Conservation (phyloP, 2,329 filamentous ascomycete genomes). For the Thelonectria olida region DNA sequence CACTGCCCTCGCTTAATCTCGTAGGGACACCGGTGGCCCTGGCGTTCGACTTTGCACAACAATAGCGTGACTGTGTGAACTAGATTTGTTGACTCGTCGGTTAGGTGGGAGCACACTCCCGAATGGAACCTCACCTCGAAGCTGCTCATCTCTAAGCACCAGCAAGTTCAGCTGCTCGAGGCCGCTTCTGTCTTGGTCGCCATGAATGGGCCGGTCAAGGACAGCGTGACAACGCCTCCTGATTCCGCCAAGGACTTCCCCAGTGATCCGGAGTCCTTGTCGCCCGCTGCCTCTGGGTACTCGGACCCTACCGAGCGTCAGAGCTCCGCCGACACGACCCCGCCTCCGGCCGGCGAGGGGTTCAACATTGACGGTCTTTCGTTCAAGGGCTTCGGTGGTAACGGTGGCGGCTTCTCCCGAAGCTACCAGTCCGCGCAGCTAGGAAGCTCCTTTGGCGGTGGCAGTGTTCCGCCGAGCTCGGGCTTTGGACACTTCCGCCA, state of each 20-base stretch:
- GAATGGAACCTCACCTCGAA: slow-evolving; percentile 98
- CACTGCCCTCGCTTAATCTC: slow-evolving; percentile 42
- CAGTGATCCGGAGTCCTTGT: slow-evolving; percentile 84
- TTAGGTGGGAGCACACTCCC: slow-evolving; percentile 98
- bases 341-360: slow-evolving; percentile 80
- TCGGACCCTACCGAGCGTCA: slow-evolving; percentile 80
- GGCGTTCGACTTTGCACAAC: slow-evolving; percentile 24
- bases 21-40: slow-evolving; percentile 16
- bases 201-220: slow-evolving; percentile 72
- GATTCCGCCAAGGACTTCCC: slow-evolving; percentile 73
- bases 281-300: slow-evolving; percentile 81
- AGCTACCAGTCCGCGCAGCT: slow-evolving; percentile 81
- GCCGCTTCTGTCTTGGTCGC: slow-evolving; percentile 94
- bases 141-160: slow-evolving; percentile 97
- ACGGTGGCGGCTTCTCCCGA: slow-evolving; percentile 70
- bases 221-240: slow-evolving; percentile 67
- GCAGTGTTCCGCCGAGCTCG: slow-evolving; percentile 57
- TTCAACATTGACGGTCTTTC: slow-evolving; percentile 62
- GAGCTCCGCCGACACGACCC: slow-evolving; percentile 92
- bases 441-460: slow-evolving; percentile 59
- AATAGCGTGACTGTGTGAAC: slow-evolving; percentile 27
- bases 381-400: slow-evolving; percentile 69
- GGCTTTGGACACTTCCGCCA: slow-evolving; percentile 72
- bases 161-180: slow-evolving; percentile 97
- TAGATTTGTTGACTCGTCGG: slow-evolving; percentile 40